A percentile compares a stretch with the other conserved stretches of the same genome.
phyloP scores from a whole-genome alignment of 345 rosid species.

The Acer yangbiense region DNA sequence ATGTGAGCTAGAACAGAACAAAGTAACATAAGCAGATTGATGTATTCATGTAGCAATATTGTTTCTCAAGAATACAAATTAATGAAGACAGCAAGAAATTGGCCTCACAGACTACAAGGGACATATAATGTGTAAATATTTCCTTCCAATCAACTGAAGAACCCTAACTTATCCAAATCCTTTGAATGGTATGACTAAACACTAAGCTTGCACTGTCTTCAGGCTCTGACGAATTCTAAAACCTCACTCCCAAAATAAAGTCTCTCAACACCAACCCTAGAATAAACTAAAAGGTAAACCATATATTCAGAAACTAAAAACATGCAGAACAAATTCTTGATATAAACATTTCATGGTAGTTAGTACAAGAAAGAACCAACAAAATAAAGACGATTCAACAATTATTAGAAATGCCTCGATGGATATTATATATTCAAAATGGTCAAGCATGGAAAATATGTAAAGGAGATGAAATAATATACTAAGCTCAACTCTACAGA shows the following conservation, averaged over 20 bases:
- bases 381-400: too few relatives aligned
- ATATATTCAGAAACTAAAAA: slow-evolving; percentile 9
- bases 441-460: too few relatives aligned
- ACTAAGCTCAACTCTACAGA: too few relatives aligned
- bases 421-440: too few relatives aligned
- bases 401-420: too few relatives aligned
- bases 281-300: neutral
- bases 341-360: too few relatives aligned
- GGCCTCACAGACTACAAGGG: neutral
- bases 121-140: neutral
- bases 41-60: neutral
- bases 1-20: neutral
- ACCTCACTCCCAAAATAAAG: neutral
- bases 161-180: neutral
- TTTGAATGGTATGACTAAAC: neutral
- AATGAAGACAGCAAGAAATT: neutral
- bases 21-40: neutral
- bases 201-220: neutral
- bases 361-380: too few relatives aligned
- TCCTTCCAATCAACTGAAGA: neutral
- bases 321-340: too few relatives aligned
- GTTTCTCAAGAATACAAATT: neutral
- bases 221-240: neutral
- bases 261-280: neutral
- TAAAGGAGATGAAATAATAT: too few relatives aligned